Evolutionary conservation across 1,139 yeast genomes (phyloP).

Genomic region (Suhomyces wounanorum): DNA sequence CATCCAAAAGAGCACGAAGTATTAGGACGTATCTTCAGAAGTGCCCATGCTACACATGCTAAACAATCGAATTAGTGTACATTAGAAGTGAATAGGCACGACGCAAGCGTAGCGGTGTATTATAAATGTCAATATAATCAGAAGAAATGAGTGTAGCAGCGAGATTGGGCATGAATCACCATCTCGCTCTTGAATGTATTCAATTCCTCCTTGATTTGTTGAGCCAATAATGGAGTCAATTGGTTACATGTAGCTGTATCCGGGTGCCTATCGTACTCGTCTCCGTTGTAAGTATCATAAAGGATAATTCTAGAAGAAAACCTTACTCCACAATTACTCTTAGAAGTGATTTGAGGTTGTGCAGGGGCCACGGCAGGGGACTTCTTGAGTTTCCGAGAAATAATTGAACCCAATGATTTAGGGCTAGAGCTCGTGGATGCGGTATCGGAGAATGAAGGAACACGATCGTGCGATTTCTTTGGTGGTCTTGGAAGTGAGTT

Average conservation of each 20-base stretch:
- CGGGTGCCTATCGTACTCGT: constrained; percentile 91
- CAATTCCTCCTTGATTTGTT: constrained; percentile 83
- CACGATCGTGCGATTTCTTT: constrained; percentile 29
- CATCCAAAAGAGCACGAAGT: constrained; percentile 36
- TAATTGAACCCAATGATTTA: constrained; percentile 34
- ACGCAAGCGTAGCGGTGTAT: constrained; percentile 6
- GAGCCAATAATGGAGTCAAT: constrained; percentile 85
- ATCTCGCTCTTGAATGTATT: constrained; percentile 75
- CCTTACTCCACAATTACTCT: constrained; percentile 45
- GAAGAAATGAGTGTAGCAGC: constrained; percentile 79
- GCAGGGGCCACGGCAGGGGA: constrained; percentile 18
- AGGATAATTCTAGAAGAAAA: constrained; percentile 84
- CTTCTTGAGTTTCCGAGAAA: constrained; percentile 29
- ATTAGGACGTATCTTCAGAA: constrained; percentile 46
- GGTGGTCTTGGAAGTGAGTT: constrained; percentile 18
- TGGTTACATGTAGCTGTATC: constrained; percentile 93
- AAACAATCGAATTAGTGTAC: constrained; percentile 9
- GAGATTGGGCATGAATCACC: constrained; percentile 78
- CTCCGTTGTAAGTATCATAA: constrained; percentile 82
- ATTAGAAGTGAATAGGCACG: constrained; percentile 9
- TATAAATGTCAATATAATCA: not conserved
- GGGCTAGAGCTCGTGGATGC: constrained; percentile 32
- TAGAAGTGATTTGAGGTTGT: constrained; percentile 5
- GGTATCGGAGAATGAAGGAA: constrained; percentile 29
- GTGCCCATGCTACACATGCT: constrained; percentile 40